Evolutionary conservation across 176 grass and related monocot species (phyloP), one percentile per base, ranked within the genome.

Genomic region (Oryza longistaminata): DNA sequence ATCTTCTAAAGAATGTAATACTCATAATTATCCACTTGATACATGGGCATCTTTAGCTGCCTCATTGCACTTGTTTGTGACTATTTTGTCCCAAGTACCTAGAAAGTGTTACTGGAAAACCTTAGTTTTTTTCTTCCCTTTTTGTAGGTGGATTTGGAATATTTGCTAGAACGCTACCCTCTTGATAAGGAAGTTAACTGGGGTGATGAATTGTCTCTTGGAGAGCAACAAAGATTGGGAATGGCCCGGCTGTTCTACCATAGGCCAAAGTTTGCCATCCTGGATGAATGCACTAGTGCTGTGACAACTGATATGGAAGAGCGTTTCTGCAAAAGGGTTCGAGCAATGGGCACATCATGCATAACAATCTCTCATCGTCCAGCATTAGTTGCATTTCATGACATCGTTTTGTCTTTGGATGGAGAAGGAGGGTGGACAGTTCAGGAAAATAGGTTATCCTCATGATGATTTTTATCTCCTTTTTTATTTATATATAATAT

Each of bases 261-360:
- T 85, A 95, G 90, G 77, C 96, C 96, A 33, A 98, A 92, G 82
- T 98, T 98, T 87, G 96, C 96, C 67, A 98, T 98, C 92, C 81
- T 98, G 76, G 96, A 98, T 86, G 96, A 98, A 79, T 98, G 96
- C 79, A 98, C 96, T 64, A 98, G 96, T 83, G 96, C 96, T 49
- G 96, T 98, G 48, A 98, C 96, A 85, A 98, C 90, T 45, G 91
- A 98, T 85, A 98, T 98, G 96, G 96, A 98, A 84, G 93, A 98
- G 71, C 96, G 96, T 12, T 98, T 98, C 83, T 98, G 96, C 85
- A 85, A 81, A 53, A 88, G 89, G 74, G 96, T 98, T 77, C 87
- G 76, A 85, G 93, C 91, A 79, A 98, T 95, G 96, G 96, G 96
- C 22, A 98, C 96, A 35, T 95, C 93, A 69, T 98, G 96, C 85